A percentile compares a stretch with the other conserved stretches of the same genome.
These are phyloP conservation scores for Arctium lappa DNA, from an alignment of 129 eudicot species.

Conservation along the genomic window DNA sequence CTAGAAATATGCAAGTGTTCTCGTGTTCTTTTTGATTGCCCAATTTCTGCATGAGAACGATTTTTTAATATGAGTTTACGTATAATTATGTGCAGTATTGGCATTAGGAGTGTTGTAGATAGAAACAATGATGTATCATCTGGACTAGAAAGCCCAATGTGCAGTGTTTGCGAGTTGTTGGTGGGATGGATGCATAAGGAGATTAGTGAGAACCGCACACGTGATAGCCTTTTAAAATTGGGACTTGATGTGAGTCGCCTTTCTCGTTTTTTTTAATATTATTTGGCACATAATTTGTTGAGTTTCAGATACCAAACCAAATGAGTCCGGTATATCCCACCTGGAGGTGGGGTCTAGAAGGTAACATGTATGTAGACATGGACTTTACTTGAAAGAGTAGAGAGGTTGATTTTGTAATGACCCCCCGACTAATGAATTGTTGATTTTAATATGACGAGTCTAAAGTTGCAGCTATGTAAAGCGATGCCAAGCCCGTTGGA, in stretches of 20 bases:
- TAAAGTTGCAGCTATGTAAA: slow-evolving; percentile 19
- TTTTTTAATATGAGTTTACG: not conserved
- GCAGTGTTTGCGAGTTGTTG: slow-evolving; percentile 55
- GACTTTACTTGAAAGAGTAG: not conserved
- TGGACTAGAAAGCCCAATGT: slow-evolving; percentile 27
- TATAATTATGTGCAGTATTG: slow-evolving; percentile 35
- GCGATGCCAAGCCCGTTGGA: slow-evolving; percentile 3
- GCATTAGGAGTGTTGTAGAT: slow-evolving; percentile 55
- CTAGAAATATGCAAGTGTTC: slow-evolving; percentile 17
- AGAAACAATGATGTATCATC: slow-evolving; percentile 15
- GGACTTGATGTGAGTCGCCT: not conserved
- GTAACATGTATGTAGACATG: not conserved
- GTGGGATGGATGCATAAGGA: slow-evolving; percentile 57
- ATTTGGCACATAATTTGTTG: not conserved
- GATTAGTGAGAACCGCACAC: slow-evolving; percentile 5
- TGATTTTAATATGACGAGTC: slow-evolving; percentile 2
- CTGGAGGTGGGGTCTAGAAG: not conserved
- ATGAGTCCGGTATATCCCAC: not conserved
- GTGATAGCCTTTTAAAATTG: not conserved
- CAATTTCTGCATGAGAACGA: not conserved
- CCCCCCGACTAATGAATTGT: not conserved
- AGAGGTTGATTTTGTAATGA: not conserved
- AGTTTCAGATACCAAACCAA: not conserved
- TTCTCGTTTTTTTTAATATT: not conserved
- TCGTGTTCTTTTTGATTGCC: not conserved